Evolutionary conservation across 257 asterid genomes (phyloP).

Genomic region (Nicotiana otophora): DNA sequence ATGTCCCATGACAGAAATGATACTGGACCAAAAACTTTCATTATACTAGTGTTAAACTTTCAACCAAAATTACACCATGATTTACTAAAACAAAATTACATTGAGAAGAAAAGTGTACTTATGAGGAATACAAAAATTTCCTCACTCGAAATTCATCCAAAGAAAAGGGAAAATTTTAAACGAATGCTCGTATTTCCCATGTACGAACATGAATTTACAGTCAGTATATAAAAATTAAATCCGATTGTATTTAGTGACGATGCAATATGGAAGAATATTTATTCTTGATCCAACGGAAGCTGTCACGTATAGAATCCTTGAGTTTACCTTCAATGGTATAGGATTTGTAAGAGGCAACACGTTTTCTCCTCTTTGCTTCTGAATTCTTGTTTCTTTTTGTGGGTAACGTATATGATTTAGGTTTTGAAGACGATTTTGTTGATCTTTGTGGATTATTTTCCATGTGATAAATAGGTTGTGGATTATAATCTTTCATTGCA

Average conservation of each 20-base stretch:
- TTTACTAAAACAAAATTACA: background rate
- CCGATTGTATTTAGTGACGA: background rate
- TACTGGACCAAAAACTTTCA: too few species aligned
- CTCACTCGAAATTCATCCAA: slow-evolving; percentile 1
- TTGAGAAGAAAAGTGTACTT: background rate
- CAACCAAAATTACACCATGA: background rate
- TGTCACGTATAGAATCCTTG: slow-evolving; percentile 8
- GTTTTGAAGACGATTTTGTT: background rate
- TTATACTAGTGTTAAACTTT: too few species aligned
- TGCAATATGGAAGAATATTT: slow-evolving; percentile 10
- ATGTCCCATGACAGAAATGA: background rate
- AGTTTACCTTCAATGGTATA: slow-evolving; percentile 11
- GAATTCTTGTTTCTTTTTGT: background rate
- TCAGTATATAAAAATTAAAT: too few species aligned
- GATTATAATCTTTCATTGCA: background rate
- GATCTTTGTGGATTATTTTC: background rate
- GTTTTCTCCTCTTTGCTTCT: slow-evolving; percentile 5
- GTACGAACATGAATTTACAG: background rate
- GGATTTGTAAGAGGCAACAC: slow-evolving; percentile 14
- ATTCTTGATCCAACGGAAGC: slow-evolving; percentile 19
- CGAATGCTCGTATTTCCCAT: background rate
- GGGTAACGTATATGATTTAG: background rate
- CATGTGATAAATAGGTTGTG: background rate
- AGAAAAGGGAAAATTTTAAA: background rate
- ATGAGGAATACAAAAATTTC: background rate